Evolutionary conservation across 345 rosid genomes (phyloP).

Genomic region (Salix brachista): DNA sequence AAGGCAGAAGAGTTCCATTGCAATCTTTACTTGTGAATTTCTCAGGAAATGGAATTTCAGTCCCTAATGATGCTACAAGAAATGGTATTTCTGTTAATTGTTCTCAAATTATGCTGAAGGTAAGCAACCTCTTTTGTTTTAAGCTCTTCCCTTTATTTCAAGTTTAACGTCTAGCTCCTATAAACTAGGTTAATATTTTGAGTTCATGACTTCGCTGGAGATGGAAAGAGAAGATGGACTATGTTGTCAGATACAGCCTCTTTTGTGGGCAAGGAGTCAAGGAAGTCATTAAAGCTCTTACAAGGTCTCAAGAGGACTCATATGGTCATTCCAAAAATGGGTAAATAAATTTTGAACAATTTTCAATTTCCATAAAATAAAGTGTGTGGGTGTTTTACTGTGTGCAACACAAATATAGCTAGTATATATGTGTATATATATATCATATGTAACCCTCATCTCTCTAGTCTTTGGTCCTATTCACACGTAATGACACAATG

Average conservation of each 20-base stretch:
- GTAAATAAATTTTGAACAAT: conserved; percentile 32
- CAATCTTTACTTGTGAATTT: conserved; percentile 39
- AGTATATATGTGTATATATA: too few relatives aligned
- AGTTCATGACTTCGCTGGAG: conserved; percentile 24
- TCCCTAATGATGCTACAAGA: too few relatives aligned
- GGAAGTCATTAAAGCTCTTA: conserved; percentile 64
- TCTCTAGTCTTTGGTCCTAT: conserved; percentile 14
- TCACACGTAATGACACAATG: conserved; percentile 30
- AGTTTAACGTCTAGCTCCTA: neutral
- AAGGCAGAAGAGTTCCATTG: conserved; percentile 53
- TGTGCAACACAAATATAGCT: too few relatives aligned
- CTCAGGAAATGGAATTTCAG: conserved; percentile 1
- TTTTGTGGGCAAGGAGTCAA: conserved; percentile 61
- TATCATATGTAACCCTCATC: neutral
- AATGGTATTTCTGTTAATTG: too few relatives aligned
- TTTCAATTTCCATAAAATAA: neutral
- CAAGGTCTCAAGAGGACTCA: conserved; percentile 84
- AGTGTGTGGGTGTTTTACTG: too few relatives aligned
- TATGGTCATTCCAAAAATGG: conserved; percentile 64
- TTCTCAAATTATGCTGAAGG: conserved; percentile 6
- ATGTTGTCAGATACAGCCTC: conserved; percentile 67
- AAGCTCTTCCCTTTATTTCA: too few relatives aligned
- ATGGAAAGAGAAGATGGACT: conserved; percentile 57
- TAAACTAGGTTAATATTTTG: neutral
- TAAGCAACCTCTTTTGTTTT: conserved; percentile 37